Percentiles rank a stretch among this genome's conserved stretches.
Evolutionary conservation across 805 yeast genomes (phyloP).

Genomic region (Deakozyma indianensis): DNA sequence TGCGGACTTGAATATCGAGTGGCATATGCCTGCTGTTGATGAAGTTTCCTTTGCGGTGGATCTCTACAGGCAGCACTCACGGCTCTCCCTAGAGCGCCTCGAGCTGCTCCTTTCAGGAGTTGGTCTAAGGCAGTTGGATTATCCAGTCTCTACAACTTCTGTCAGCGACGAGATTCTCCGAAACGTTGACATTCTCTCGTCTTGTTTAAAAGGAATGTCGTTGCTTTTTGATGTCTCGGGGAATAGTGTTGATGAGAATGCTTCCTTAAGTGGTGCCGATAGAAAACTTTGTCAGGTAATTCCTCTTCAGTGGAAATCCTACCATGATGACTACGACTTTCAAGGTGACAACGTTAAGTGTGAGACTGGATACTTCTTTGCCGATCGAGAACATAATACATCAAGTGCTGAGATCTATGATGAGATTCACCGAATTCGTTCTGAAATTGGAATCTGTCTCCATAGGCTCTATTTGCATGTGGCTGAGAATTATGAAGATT

Average conservation of each 20-base stretch:
- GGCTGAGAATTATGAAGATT: neutral
- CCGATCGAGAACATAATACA: neutral
- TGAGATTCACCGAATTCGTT: neutral
- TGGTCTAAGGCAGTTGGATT: neutral
- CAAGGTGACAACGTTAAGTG: neutral
- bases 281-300: neutral
- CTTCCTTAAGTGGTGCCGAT: too few species aligned
- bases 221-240: neutral
- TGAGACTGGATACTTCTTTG: neutral
- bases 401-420: neutral
- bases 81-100: neutral
- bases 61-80: neutral
- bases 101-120: neutral
- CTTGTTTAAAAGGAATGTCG: neutral
- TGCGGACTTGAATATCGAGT: neutral
- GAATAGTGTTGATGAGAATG: neutral
- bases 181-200: neutral
- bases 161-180: neutral
- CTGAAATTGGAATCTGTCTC: neutral
- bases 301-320: neutral
- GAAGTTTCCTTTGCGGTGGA: neutral
- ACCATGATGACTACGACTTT: neutral
- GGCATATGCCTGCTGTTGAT: neutral
- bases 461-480: neutral
- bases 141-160: neutral